Conservation (phyloP, 768 basidiomycete species). For the Asterophora parasitica region DNA sequence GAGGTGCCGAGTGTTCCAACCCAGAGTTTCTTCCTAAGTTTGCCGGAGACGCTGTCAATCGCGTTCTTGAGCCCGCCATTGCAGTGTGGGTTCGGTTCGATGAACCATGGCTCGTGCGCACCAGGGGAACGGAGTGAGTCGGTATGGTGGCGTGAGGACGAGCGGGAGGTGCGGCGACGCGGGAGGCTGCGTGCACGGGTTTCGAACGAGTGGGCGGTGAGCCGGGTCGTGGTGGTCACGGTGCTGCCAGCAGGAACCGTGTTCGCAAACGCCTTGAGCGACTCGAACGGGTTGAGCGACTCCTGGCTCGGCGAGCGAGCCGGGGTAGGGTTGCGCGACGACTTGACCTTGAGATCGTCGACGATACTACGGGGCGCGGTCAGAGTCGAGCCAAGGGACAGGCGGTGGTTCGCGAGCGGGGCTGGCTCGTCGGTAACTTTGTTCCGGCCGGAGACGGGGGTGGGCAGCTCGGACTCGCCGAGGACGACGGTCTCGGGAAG, state of each 20-base stretch:
- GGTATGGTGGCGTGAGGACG: slow-evolving; percentile 43
- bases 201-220: slow-evolving; percentile 6
- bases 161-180: slow-evolving; percentile 49
- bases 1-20: slow-evolving; percentile 73
- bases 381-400: slow-evolving; percentile 21
- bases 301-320: slow-evolving; percentile 41
- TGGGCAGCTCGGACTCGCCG: slow-evolving; percentile 50
- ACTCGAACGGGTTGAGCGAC: slow-evolving; percentile 51
- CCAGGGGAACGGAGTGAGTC: slow-evolving; percentile 10
- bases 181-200: slow-evolving; percentile 21
- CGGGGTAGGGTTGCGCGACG: slow-evolving; percentile 33
- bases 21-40: slow-evolving; percentile 47
- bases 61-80: slow-evolving; percentile 87
- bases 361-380: slow-evolving; percentile 60
- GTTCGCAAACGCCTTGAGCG: slow-evolving; percentile 54
- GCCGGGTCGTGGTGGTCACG: slow-evolving; percentile 8
- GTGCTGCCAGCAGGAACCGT: slow-evolving; percentile 27
- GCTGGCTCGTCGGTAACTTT: slow-evolving; percentile 13
- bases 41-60: slow-evolving; percentile 58
- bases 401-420: slow-evolving; percentile 22
- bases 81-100: slow-evolving; percentile 62
- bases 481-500: slow-evolving; percentile 70
- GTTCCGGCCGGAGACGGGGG: slow-evolving; percentile 33
- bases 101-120: slow-evolving; percentile 34
- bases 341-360: slow-evolving; percentile 69